Conservation (phyloP, 2,329 filamentous ascomycete species). For the Aureobasidium lini region DNA sequence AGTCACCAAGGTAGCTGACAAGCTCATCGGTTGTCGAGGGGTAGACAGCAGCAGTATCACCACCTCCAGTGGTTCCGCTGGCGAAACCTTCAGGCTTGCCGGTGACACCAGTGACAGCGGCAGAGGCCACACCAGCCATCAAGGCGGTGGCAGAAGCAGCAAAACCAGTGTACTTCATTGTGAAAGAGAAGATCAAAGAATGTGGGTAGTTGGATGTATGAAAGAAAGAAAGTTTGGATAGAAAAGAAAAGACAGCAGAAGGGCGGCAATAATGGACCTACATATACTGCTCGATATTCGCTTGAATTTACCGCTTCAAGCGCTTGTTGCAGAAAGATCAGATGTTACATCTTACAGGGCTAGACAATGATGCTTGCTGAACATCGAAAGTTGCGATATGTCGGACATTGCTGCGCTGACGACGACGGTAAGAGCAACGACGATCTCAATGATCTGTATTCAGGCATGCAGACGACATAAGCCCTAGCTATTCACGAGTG, state of each 20-base stretch:
- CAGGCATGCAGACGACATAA: background rate
- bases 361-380: background rate
- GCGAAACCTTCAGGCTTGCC: conserved; percentile 38
- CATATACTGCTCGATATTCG: background rate
- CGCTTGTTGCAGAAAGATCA: background rate
- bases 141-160: conserved; percentile 3
- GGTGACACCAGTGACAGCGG: conserved; percentile 18
- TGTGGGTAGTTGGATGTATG: background rate
- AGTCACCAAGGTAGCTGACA: conserved; percentile 50
- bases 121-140: conserved; percentile 1
- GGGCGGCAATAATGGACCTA: background rate
- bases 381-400: background rate
- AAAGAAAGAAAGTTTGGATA: background rate
- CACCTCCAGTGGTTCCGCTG: conserved; percentile 52
- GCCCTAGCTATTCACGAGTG: background rate
- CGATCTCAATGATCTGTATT: background rate
- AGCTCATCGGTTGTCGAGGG: conserved; percentile 50
- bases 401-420: background rate
- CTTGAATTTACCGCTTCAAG: background rate
- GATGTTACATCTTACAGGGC: background rate
- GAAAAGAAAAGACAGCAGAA: background rate
- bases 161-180: conserved; percentile 6
- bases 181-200: background rate
- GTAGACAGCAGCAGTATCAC: conserved; percentile 45
- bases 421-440: background rate